Base-by-base conservation (phyloP, 2,329 filamentous ascomycete genomes). In the Colletotrichum sp. region DNA sequence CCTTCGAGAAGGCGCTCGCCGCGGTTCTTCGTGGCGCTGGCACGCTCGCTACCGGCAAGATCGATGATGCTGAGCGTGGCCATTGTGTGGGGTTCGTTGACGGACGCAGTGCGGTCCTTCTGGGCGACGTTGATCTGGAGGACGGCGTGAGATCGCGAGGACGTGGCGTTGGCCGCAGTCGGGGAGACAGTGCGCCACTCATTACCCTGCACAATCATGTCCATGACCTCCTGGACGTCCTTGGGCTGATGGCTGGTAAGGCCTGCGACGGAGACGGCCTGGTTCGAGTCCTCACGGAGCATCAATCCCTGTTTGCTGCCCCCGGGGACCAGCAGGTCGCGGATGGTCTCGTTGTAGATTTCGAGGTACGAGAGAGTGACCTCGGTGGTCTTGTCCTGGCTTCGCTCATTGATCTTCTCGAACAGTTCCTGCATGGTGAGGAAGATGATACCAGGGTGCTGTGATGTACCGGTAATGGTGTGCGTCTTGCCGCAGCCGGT, bases 341-440 rank as follows among this genome's bases (percentile, higher is more conserved):
- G 95, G 81, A 99, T 99, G 0, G 96, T 98, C 87, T 99, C 97
- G 83, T 99, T 99, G 89, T 99, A 99, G 78, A 99, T 99, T 83
- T 99, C 97, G 49, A 99, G 90, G 82, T 99, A 99, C 0, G 96
- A 98, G 18, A 99, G 91, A 0, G 96, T 95, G 70, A 99, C 89
- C 81, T 99, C 97, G 5, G 96, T 97, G 32, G 93, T 89, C 85
- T 98, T 99, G 76, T 98, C 96, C 74, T 94, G 92, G 77, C 93
- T 93, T 70, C 95, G 88, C 72, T 99, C 97, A n/a, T 90, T 88
- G 79, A 99, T 98, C 85, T 96, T 95, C 87, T 99, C 97, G 82
- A 99, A 99, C 28, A 99, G 89, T 85, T 99, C 97, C 85, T 99
- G 96, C 96, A 99, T 99, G 1, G 97, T 99, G 81, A 99, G 88